Evolutionary conservation across 352 stramenopile genomes (phyloP), one percentile per base, ranked within the genome.

Genomic region (Phytophthora aleatoria): DNA sequence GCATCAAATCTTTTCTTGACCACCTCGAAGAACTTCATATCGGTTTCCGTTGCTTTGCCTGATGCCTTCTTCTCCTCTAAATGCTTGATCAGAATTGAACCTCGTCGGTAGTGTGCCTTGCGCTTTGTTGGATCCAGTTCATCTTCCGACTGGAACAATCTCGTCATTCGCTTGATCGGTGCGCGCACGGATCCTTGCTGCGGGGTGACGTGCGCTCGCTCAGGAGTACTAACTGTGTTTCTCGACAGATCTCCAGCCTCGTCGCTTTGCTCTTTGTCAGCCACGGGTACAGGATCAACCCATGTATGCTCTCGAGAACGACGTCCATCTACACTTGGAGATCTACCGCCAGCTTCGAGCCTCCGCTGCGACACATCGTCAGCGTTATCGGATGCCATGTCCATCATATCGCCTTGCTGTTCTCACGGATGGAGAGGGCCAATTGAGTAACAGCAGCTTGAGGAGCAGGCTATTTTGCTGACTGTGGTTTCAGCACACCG

Each of bases 1-100:
- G 77, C 67, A 50, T 92, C 81, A 28, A 89, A 92, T 16, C 82
- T 71, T 13, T 70, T 76, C 53, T 92, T 92, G 42, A 92, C 77
- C 56, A 84, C 81, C 5, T 92, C 81, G 44, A 92, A 90, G 50
- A 92, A 92, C 67, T 92, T 92, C 71, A 87, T 81, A 52, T 92
- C 84, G 20, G 85, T 87, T 16, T 90, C 81, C 0, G 79, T 90
- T 8, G 79, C 83, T 33, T 79, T 70, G 5, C 79, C 81, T 2
- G 67, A 57, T n/a, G 75, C 76, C 31, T 89, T 80, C 54, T 92
- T 90, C 20, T 76, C 72, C 50, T 90, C 79, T 39, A 92, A 58
- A 52, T 92, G 83, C 56, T 83, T 83, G 49, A 92, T 83, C 15
- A 90, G 49, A 48, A 92, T 90, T 10, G 81, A 89, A 9, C 83